These are phyloP conservation scores for Amphicarpaea edgeworthii DNA, from an alignment of 306 rosid species.

Conservation along the genomic window DNA sequence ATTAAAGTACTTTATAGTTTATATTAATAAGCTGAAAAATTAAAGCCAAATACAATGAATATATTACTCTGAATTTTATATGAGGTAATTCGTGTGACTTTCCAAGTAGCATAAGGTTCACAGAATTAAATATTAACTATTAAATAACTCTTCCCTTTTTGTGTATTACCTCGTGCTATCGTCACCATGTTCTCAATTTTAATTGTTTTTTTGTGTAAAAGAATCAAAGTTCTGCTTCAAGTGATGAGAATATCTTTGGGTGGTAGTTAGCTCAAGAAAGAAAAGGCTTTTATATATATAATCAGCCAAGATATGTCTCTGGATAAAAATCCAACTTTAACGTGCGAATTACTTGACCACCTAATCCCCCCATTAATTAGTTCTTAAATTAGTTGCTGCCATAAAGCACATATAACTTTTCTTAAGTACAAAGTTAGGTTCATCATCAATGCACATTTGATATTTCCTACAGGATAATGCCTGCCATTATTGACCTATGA, in stretches of 20 bases:
- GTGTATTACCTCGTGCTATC: slow-evolving; percentile 31
- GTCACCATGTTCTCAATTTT: slow-evolving; percentile 7
- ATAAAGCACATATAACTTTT: slow-evolving; percentile 30
- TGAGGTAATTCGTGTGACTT: slow-evolving; percentile 14
- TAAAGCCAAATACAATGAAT: neutral
- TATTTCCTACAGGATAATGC: slow-evolving; percentile 16
- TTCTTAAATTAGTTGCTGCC: slow-evolving; percentile 36
- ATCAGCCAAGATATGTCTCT: slow-evolving; percentile 21
- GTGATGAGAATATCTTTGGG: slow-evolving; percentile 27
- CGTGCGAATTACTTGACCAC: slow-evolving; percentile 43
- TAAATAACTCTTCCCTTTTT: neutral
- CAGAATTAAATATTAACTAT: neutral
- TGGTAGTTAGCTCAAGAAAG: slow-evolving; percentile 24
- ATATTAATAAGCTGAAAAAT: neutral
- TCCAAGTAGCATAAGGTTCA: neutral
- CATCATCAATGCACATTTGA: slow-evolving; percentile 42
- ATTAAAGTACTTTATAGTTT: neutral
- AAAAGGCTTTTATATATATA: neutral
- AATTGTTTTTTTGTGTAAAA: slow-evolving; percentile 17
- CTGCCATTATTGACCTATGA: slow-evolving; percentile 50
- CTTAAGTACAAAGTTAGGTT: slow-evolving; percentile 48
- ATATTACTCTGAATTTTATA: neutral
- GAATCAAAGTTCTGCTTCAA: slow-evolving; percentile 23
- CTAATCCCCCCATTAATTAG: slow-evolving; percentile 41
- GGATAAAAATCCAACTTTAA: slow-evolving; percentile 39